These are phyloP conservation scores for Penicillium lagena DNA, from an alignment of 495 filamentous ascomycete species.

Conservation along the genomic window DNA sequence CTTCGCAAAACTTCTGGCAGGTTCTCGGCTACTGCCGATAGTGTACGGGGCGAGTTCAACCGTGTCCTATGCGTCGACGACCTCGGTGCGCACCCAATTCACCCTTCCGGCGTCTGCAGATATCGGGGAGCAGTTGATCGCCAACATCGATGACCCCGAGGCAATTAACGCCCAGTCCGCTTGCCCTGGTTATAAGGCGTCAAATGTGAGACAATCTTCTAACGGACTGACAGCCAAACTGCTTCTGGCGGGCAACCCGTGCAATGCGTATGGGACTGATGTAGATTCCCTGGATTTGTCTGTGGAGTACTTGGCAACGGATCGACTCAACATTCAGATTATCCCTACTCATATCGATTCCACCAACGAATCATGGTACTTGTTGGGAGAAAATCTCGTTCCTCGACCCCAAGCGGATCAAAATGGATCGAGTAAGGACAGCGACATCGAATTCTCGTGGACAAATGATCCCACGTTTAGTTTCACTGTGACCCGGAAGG, in stretches of 20 bases:
- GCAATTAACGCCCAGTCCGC: not conserved
- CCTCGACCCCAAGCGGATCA: constrained; percentile 7
- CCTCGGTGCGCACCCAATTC: not conserved
- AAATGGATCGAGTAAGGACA: not conserved
- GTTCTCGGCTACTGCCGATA: no score
- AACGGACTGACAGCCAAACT: constrained; percentile 41
- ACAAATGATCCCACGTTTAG: constrained; percentile 44
- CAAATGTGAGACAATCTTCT: not conserved
- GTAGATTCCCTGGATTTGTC: constrained; percentile 39
- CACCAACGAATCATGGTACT: constrained; percentile 53
- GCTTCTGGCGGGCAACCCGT: constrained; percentile 39
- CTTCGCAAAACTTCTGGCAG: no score
- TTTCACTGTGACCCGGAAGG: constrained; percentile 39
- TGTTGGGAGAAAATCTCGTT: constrained; percentile 10
- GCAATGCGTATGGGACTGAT: constrained; percentile 51
- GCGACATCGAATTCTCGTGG: constrained; percentile 41
- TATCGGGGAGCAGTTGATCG: not conserved
- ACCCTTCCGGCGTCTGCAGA: not conserved
- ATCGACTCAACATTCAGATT: constrained; percentile 40
- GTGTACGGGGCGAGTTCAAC: no score
- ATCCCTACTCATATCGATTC: constrained; percentile 46
- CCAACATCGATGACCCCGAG: not conserved
- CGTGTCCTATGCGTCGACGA: not conserved
- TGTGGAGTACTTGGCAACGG: constrained; percentile 46
- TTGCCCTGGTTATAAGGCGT: not conserved